A percentile compares a stretch with the other conserved stretches of the same genome.
phyloP scores from a whole-genome alignment of 805 yeast genomes.

The Metschnikowia henanensis region DNA sequence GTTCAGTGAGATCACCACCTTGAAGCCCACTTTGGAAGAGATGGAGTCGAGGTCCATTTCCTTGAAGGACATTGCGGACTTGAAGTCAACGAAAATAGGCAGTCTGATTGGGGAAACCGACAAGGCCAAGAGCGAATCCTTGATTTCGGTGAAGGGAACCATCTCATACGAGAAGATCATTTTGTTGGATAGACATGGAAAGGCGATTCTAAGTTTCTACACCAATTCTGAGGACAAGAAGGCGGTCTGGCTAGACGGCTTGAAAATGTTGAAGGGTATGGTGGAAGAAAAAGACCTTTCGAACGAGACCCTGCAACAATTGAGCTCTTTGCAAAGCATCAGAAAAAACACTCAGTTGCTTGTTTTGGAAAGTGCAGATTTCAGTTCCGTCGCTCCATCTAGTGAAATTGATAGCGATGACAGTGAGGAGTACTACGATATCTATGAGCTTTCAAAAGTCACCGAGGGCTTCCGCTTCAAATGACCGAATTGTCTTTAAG shows the following conservation, averaged over 20 bases:
- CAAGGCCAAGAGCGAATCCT: constrained; percentile 40
- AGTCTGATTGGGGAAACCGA: constrained; percentile 43
- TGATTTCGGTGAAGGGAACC: constrained; percentile 58
- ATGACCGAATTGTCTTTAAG: constrained; percentile 3
- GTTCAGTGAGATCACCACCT: constrained; percentile 46
- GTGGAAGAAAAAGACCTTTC: constrained; percentile 34
- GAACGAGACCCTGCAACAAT: constrained; percentile 36
- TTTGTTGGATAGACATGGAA: constrained; percentile 43
- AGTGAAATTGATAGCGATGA: constrained; percentile 21
- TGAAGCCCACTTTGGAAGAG: constrained; percentile 56
- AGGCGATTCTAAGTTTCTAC: constrained; percentile 55
- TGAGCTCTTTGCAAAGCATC: constrained; percentile 33
- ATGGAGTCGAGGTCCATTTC: constrained; percentile 54
- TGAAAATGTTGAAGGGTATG: constrained; percentile 47
- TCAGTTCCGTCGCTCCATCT: constrained; percentile 17
- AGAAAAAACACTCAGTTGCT: constrained; percentile 42
- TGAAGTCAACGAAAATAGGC: constrained; percentile 51
- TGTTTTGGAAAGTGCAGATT: constrained; percentile 29
- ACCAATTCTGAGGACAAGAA: constrained; percentile 70
- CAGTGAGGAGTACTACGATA: constrained; percentile 30
- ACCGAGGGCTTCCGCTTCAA: constrained; percentile 27
- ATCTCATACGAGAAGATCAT: constrained; percentile 57
- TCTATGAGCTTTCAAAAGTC: constrained; percentile 25
- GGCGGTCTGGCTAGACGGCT: constrained; percentile 77
- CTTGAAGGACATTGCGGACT: constrained; percentile 49